A percentile compares a stretch with the other conserved stretches of the same genome.
phyloP scores from a whole-genome alignment of 2,329 filamentous ascomycete species.

The Coccinonectria pachysandricola region DNA sequence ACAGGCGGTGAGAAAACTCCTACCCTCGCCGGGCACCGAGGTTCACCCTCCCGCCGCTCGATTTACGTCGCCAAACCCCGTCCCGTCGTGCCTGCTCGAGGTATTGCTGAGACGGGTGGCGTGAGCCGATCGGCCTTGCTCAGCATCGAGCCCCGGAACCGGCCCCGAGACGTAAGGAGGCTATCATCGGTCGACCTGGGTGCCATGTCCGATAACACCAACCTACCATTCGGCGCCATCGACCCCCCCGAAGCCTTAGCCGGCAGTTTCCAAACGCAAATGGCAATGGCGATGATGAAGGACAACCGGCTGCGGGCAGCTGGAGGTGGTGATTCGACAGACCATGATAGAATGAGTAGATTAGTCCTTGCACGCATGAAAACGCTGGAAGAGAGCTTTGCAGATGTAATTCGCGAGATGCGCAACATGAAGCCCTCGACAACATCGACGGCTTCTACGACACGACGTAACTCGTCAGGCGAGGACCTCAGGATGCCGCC shows the following conservation, averaged over 20 bases:
- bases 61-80: constrained; percentile 36
- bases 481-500: constrained; percentile 25
- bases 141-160: constrained; percentile 36
- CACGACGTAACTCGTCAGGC: constrained; percentile 41
- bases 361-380: constrained; percentile 87
- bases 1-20: constrained; percentile 27
- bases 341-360: constrained; percentile 62
- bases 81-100: constrained; percentile 42
- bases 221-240: constrained; percentile 43
- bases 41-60: constrained; percentile 37
- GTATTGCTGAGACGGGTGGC: constrained; percentile 24
- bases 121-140: constrained; percentile 37
- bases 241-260: constrained; percentile 55
- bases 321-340: constrained; percentile 26
- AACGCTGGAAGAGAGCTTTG: constrained; percentile 81
- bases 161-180: constrained; percentile 29
- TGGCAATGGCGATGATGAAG: constrained; percentile 60
- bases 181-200: constrained; percentile 61
- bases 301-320: constrained; percentile 39
- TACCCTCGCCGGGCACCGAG: constrained; percentile 25
- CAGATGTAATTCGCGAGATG: constrained; percentile 76
- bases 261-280: constrained; percentile 71
- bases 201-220: constrained; percentile 61
- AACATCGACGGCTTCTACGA: constrained; percentile 35
- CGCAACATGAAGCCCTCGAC: constrained; percentile 51